Base-by-base conservation (phyloP, 306 rosid genomes). In the Pyrus communis region DNA sequence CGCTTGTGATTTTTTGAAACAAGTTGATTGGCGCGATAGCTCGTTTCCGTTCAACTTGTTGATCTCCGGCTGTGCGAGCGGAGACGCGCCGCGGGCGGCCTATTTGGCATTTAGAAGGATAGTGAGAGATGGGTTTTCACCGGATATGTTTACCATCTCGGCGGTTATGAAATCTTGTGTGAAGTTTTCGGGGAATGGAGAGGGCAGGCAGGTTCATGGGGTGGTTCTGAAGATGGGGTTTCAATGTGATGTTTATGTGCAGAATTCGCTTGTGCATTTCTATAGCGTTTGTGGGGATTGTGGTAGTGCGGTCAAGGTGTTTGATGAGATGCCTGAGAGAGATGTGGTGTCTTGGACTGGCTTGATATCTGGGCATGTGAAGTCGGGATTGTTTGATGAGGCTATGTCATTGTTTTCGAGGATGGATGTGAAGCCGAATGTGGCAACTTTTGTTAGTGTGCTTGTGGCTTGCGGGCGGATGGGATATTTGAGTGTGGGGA, bases 271-370 rank as follows among this genome's bases (percentile, higher is more conserved):
- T 28, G 80, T 90, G 11, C 83, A 88, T 84, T 88, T 84, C 62
- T 88, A 82, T 58, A 58, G 87, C 59, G 80, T 83, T 73, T 91
- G 91, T 75, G 93, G 90, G 22, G 90, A 85, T 63, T 84, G 69
- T 30, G 31, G 52, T 31, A n/a, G 40, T 79, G 97, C 95, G 19
- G 30, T 66, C 28, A 83, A 59, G 79, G 88, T 81, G 93, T 91
- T 94, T 30, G 97, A 91, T 75, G 91, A 83, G 12, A 90, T 94
- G 95, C 85, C 65, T 82, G 89, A 76, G 33, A 87, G 93, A 85
- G 96, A 94, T 79, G 96, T 84, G 70, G 95, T 91, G 72, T 84
- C 95, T 74, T 91, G 96, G 98, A 88, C 91, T 57, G 90, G 95
- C 71, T 74, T 90, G 87, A 79, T 91, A 74, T 86, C 93, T 4